Base-by-base conservation (phyloP, 805 yeast species). In the Middelhovenomyces tepae region DNA sequence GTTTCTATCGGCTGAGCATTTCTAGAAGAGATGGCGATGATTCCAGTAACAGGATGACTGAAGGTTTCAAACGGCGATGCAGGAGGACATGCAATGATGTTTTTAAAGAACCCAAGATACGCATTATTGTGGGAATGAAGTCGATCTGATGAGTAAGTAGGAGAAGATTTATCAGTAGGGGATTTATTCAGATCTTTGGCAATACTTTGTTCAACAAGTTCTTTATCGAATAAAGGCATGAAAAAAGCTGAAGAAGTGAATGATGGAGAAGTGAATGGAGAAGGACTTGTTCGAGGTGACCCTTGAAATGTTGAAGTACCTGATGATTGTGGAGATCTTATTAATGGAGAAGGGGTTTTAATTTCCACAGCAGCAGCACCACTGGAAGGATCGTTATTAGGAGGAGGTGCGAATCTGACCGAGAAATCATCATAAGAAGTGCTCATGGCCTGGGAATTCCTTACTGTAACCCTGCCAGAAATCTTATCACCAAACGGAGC, bases 31-130 rank as follows among this genome's bases (percentile, higher is more conserved):
- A 85, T 62, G 1, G 78, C 76, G 32, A 85, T 65, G 9, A 89
- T 51, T 26, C 86, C 80, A 2, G 83, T 69, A 2, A 85, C 71
- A 0, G 96, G 96, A 51, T 87, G 95, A 44, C 81, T 77, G 53
- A 86, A 76, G 4, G 85, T 77, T 54, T 89, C 96, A 51, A 82
- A 84, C 2, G 89, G 76, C 2, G 83, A 73, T 6, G 82, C 57
- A 5, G 67, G 66, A 9, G 72, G 67, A 8, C 79, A 65, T 3
- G 84, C 67, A 5, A 80, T 60, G 26, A 80, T 48, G 42, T 73
- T 69, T 19, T 75, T 65, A 43, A 80, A 65, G 42, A 75, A 65
- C 32, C 68, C 70, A 40, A 72, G 58, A 50, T 78, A 83, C 7
- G 29, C 29, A 16, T 20, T 26, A 7, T 26, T 8, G 17, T 26